Conservation (phyloP, 768 basidiomycete species). For the Rubroboletus satanas region DNA sequence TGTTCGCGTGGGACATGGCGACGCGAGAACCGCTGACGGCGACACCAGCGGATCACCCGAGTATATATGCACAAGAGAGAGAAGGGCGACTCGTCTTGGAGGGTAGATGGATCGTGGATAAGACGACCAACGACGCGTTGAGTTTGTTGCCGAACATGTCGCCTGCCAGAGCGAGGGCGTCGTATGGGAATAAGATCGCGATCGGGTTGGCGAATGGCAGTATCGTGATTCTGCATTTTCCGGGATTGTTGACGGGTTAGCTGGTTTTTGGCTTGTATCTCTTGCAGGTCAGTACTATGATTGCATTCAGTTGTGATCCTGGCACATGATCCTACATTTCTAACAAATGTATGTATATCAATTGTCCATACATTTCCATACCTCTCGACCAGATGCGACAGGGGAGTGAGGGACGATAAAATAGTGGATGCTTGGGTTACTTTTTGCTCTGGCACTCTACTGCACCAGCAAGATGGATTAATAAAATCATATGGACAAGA, state of each 20-base stretch:
- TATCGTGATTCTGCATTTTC: slow-evolving; percentile 27
- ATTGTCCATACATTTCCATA: no score
- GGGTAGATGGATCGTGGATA: slow-evolving; percentile 26
- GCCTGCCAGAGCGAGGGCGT: slow-evolving; percentile 21
- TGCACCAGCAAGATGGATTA: no score
- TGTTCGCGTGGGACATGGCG: slow-evolving; percentile 28
- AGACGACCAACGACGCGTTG: slow-evolving; percentile 10
- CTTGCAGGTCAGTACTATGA: background rate
- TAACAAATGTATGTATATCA: no score
- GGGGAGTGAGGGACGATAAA: no score
- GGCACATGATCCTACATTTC: no score
- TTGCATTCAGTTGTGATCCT: no score
- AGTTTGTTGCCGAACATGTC: slow-evolving; percentile 30
- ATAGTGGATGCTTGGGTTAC: no score
- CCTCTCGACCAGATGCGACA: no score
- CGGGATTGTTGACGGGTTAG: slow-evolving; percentile 1
- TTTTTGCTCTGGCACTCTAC: no score
- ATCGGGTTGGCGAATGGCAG: slow-evolving; percentile 30
- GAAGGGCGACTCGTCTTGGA: slow-evolving; percentile 15
- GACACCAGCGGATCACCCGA: slow-evolving; percentile 20
- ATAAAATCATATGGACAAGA: no score
- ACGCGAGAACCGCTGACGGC: slow-evolving; percentile 20
- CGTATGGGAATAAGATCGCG: slow-evolving; percentile 20
- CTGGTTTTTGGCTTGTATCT: background rate
- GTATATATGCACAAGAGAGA: background rate